phyloP scores from a whole-genome alignment of 106 monocot genomes.

The Triglochin maritima region DNA sequence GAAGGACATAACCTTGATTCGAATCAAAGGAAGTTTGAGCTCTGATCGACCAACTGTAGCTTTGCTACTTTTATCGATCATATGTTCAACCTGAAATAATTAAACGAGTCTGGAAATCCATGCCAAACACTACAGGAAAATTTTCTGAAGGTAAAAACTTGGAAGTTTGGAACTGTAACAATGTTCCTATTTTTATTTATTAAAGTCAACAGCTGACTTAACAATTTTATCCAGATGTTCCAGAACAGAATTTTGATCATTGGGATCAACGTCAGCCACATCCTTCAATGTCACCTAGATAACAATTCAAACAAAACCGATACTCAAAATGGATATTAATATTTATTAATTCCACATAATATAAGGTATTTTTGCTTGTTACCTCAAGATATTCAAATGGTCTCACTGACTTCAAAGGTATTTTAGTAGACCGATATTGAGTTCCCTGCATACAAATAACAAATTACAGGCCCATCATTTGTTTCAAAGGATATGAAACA shows the following conservation, averaged over 20 bases:
- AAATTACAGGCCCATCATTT: conserved; percentile 64
- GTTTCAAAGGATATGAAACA: conserved; percentile 26
- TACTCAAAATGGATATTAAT: neutral
- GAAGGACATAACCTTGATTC: conserved; percentile 57
- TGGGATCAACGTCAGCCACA: conserved; percentile 81
- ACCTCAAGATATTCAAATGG: conserved; percentile 98
- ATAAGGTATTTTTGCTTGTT: conserved; percentile 5
- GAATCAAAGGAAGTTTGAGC: conserved; percentile 84
- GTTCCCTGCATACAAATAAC: conserved; percentile 53
- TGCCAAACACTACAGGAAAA: neutral
- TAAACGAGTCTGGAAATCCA: neutral
- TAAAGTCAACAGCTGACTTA: conserved; percentile 24
- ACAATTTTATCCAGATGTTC: conserved; percentile 93
- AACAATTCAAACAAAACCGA: neutral
- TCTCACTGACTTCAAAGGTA: conserved; percentile 90
- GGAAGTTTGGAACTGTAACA: neutral
- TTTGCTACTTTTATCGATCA: conserved; percentile 77
- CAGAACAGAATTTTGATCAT: conserved; percentile 89
- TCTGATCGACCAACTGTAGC: conserved; percentile 35
- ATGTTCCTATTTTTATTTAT: neutral
- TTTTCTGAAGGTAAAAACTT: neutral
- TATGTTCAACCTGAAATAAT: conserved; percentile 53
- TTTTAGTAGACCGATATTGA: conserved; percentile 89
- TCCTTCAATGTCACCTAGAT: conserved; percentile 94
- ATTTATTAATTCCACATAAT: neutral